Evolutionary conservation across 345 rosid species (phyloP).

Genomic region (Schrenkiella parvula): DNA sequence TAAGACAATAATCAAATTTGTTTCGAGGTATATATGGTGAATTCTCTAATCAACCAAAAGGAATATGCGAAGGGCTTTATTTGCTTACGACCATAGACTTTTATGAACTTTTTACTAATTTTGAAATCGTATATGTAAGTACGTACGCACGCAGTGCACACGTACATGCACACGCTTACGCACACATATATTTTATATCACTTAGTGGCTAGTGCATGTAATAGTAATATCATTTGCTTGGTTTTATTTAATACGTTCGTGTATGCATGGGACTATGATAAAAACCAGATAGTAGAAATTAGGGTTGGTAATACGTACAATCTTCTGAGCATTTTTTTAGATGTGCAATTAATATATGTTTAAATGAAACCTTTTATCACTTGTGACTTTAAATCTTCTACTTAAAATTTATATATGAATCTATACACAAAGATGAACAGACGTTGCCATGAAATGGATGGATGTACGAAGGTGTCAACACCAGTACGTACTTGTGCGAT

Average conservation of each 20-base stretch:
- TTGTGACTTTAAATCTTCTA: not conserved
- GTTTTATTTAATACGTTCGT: not conserved
- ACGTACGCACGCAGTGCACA: not conserved
- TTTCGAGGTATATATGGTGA: not conserved
- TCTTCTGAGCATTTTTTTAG: not conserved
- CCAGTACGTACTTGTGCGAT: slow-evolving; percentile 30
- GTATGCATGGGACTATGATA: not conserved
- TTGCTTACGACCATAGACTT: slow-evolving; percentile 19
- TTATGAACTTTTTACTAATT: slow-evolving; percentile 11
- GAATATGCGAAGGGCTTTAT: slow-evolving; percentile 13
- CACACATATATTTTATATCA: not conserved
- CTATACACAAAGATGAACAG: not conserved
- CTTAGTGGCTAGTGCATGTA: slow-evolving; percentile 11
- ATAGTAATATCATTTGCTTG: not conserved
- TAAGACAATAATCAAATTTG: not conserved
- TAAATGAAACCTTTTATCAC: not conserved
- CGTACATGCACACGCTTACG: not conserved
- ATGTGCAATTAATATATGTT: not conserved
- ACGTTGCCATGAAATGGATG: slow-evolving; percentile 19
- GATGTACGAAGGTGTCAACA: slow-evolving; percentile 30
- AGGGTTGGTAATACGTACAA: not conserved
- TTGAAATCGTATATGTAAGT: not conserved
- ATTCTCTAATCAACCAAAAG: not conserved
- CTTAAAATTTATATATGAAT: not conserved
- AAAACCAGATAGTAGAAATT: not conserved